A percentile compares a stretch with the other conserved stretches of the same genome.
Conservation (phyloP, 305 asterid genomes). For the Solanum hybrid region DNA sequence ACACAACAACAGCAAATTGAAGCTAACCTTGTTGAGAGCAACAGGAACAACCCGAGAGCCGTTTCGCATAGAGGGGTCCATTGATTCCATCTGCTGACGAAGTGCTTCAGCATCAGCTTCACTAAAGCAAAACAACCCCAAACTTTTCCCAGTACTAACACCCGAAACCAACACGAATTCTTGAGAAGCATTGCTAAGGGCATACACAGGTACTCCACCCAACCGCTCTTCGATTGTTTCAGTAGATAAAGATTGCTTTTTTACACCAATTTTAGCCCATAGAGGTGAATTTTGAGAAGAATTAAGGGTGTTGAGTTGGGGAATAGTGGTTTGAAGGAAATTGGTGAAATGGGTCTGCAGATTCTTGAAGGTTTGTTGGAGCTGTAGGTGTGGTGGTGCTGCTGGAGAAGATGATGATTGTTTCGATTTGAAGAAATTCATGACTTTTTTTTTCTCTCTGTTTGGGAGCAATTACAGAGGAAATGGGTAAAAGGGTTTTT, state of each 20-base stretch:
- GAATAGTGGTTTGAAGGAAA: slow-evolving; percentile 25
- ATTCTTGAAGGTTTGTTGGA: slow-evolving; percentile 50
- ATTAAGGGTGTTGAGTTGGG: slow-evolving; percentile 1
- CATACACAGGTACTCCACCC: slow-evolving; percentile 83
- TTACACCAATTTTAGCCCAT: slow-evolving; percentile 37
- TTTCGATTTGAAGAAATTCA: slow-evolving; percentile 29
- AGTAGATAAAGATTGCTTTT: slow-evolving; percentile 23
- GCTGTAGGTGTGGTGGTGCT: slow-evolving; percentile 28
- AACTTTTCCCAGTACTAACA: slow-evolving; percentile 35
- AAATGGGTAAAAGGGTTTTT: neutral
- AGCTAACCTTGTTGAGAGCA: slow-evolving; percentile 66
- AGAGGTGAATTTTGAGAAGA: slow-evolving; percentile 21
- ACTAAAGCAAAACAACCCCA: slow-evolving; percentile 69
- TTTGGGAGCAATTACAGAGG: neutral
- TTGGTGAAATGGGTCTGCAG: slow-evolving; percentile 52
- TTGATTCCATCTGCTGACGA: slow-evolving; percentile 54
- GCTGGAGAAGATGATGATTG: slow-evolving; percentile 1
- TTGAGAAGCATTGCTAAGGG: slow-evolving; percentile 55
- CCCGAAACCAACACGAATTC: slow-evolving; percentile 79
- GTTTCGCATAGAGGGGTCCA: slow-evolving; percentile 51
- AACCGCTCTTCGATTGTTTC: slow-evolving; percentile 67
- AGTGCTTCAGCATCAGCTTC: slow-evolving; percentile 70
- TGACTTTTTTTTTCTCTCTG: neutral
- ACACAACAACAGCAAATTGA: neutral
- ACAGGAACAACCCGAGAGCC: slow-evolving; percentile 71